Evolutionary conservation across 2,329 filamentous ascomycete genomes (phyloP).

Genomic region (Emergomyces pasteurianus): DNA sequence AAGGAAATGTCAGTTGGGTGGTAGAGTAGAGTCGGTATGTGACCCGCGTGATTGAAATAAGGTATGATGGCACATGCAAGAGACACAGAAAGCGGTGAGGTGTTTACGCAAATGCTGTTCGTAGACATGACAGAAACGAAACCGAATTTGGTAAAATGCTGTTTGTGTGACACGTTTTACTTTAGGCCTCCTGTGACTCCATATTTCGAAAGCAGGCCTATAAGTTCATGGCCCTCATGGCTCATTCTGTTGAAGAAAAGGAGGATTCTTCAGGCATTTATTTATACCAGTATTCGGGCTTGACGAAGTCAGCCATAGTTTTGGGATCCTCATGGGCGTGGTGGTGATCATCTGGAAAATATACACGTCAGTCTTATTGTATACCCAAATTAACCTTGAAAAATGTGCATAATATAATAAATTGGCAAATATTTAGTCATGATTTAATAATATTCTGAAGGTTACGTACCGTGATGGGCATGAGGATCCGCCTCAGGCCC

Average conservation of each 20-base stretch:
- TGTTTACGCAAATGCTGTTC: neutral
- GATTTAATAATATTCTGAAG: neutral
- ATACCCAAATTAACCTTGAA: neutral
- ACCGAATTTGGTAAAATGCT: neutral
- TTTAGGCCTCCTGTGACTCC: neutral
- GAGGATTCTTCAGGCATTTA: conserved; percentile 1
- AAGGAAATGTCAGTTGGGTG: neutral
- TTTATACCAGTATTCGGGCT: conserved; percentile 80
- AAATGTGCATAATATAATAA: neutral
- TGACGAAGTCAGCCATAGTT: conserved; percentile 93
- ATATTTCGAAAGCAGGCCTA: neutral
- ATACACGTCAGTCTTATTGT: conserved; percentile 5
- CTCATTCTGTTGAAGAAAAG: neutral
- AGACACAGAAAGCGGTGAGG: neutral
- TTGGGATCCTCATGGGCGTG: conserved; percentile 61
- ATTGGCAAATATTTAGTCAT: neutral
- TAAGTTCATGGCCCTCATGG: neutral
- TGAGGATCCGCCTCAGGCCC: conserved; percentile 61
- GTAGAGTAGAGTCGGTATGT: neutral
- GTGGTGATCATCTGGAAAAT: conserved; percentile 27
- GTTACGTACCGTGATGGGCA: conserved; percentile 36
- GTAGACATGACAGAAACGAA: neutral
- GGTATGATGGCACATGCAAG: neutral
- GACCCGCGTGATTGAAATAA: neutral
- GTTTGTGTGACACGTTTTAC: neutral